A percentile compares a stretch with the other conserved stretches of the same genome.
These are phyloP conservation scores for Phytophthora fragariaefolia DNA, from an alignment of 352 stramenopile species.

Conservation along the genomic window DNA sequence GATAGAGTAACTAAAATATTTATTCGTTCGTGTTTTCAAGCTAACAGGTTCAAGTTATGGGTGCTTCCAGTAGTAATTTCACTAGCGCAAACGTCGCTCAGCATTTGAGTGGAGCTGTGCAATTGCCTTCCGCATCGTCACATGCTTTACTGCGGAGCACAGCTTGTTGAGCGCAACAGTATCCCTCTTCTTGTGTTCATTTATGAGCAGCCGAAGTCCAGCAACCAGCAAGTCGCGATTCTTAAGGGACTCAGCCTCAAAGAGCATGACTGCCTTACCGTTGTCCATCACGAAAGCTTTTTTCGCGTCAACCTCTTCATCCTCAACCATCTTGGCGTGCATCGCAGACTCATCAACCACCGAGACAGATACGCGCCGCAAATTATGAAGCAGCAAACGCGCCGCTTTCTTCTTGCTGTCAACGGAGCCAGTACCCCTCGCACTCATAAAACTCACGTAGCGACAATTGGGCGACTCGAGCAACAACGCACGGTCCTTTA, in stretches of 20 bases:
- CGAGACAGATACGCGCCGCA: conserved; percentile 51
- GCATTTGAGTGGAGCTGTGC: conserved; percentile 17
- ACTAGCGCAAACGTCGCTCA: conserved; percentile 31
- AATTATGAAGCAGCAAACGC: conserved; percentile 63
- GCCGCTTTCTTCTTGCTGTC: conserved; percentile 60
- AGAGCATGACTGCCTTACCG: conserved; percentile 65
- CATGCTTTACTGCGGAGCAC: conserved; percentile 23
- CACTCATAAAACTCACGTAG: conserved; percentile 65
- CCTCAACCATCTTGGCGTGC: conserved; percentile 36
- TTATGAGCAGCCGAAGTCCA: conserved; percentile 63
- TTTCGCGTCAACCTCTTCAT: conserved; percentile 26
- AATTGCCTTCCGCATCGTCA: conserved; percentile 18
- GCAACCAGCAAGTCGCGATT: conserved; percentile 73
- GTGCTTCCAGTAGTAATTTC: conserved; percentile 7
- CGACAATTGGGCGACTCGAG: conserved; percentile 47
- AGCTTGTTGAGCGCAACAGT: conserved; percentile 45
- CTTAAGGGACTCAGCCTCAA: conserved; percentile 71
- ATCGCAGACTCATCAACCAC: conserved; percentile 38
- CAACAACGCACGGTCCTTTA: conserved; percentile 57
- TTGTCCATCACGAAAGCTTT: conserved; percentile 63
- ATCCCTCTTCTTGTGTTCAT: conserved; percentile 64
- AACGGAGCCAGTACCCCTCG: conserved; percentile 25
- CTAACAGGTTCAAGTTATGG: conserved; percentile 9
- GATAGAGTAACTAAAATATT: conserved; percentile 41
- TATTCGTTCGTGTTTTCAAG: conserved; percentile 34